A percentile compares a stretch with the other conserved stretches of the same genome.
phyloP scores from a whole-genome alignment of 2,329 filamentous ascomycete genomes.

The Aureobasidium sp. region DNA sequence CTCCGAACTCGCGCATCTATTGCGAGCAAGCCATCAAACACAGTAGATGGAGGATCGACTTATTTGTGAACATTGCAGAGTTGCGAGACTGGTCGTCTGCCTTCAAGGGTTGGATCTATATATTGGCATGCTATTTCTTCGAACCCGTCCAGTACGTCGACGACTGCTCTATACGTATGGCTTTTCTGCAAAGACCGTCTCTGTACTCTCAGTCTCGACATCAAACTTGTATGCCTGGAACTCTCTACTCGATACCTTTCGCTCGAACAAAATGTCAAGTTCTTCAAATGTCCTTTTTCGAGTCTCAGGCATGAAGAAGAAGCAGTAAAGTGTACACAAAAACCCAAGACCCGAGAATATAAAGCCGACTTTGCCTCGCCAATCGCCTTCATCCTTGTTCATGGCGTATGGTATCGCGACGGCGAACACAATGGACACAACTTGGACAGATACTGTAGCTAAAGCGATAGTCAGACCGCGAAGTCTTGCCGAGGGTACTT shows the following conservation, averaged over 20 bases:
- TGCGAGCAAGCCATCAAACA: too few species aligned
- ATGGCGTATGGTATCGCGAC: constrained; percentile 26
- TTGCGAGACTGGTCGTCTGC: too few species aligned
- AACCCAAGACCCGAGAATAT: constrained; percentile 24
- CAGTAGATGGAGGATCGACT: too few species aligned
- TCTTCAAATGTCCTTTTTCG: constrained; percentile 28
- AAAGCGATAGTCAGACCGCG: constrained; percentile 13
- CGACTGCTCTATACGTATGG: neutral
- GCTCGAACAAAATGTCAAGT: constrained; percentile 28
- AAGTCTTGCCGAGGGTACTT: constrained; percentile 12
- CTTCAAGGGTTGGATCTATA: too few species aligned
- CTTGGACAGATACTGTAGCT: constrained; percentile 14
- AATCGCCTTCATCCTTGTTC: constrained; percentile 24
- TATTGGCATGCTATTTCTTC: too few species aligned
- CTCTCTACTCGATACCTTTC: constrained; percentile 21
- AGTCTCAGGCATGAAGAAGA: constrained; percentile 27
- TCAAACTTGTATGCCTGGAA: constrained; percentile 13
- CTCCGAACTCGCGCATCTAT: too few species aligned
- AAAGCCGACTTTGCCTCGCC: constrained; percentile 27
- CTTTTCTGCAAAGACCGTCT: neutral
- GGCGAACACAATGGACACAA: constrained; percentile 12
- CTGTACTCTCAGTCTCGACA: neutral
- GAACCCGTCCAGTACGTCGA: too few species aligned
- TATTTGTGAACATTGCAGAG: too few species aligned
- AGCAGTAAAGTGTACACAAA: constrained; percentile 23